A percentile compares a stretch with the other conserved stretches of the same genome.
Conservation (phyloP, 345 rosid species). For the Geranium rotundifolium region DNA sequence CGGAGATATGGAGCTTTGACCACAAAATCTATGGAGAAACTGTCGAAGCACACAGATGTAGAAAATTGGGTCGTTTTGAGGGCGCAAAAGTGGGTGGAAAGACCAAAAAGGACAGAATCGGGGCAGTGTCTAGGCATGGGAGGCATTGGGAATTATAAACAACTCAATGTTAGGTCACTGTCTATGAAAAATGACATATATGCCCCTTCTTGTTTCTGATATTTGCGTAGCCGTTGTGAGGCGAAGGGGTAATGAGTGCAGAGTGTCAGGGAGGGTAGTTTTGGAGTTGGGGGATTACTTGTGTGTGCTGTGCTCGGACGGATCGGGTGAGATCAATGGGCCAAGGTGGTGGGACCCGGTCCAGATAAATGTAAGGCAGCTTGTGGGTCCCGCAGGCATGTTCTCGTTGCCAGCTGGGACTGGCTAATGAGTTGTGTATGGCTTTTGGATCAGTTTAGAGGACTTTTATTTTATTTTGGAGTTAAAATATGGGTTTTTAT, state of each 20-base stretch:
- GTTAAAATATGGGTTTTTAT: too few species aligned
- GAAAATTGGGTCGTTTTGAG: too few species aligned
- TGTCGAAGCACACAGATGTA: too few species aligned
- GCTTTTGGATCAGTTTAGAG: too few species aligned
- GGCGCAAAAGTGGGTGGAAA: not conserved
- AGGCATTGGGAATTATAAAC: conserved; percentile 18
- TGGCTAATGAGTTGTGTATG: too few species aligned
- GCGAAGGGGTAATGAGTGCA: not conserved
- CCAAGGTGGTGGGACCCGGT: too few species aligned
- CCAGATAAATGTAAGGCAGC: too few species aligned
- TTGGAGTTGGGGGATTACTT: not conserved
- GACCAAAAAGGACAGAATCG: conserved; percentile 7
- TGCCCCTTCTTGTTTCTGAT: not conserved
- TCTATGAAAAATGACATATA: not conserved
- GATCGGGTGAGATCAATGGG: too few species aligned
- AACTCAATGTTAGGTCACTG: conserved; percentile 6
- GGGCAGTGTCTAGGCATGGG: not conserved
- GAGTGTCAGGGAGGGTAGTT: not conserved
- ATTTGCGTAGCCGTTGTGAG: not conserved
- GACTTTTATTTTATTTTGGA: too few species aligned
- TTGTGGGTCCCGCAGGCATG: too few species aligned
- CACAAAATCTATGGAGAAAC: not conserved
- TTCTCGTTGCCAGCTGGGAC: too few species aligned
- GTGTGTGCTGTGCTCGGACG: not conserved
- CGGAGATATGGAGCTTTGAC: not conserved